Evolutionary conservation across 1,139 yeast species (phyloP).

Genomic region (Geotrichum restrictum): DNA sequence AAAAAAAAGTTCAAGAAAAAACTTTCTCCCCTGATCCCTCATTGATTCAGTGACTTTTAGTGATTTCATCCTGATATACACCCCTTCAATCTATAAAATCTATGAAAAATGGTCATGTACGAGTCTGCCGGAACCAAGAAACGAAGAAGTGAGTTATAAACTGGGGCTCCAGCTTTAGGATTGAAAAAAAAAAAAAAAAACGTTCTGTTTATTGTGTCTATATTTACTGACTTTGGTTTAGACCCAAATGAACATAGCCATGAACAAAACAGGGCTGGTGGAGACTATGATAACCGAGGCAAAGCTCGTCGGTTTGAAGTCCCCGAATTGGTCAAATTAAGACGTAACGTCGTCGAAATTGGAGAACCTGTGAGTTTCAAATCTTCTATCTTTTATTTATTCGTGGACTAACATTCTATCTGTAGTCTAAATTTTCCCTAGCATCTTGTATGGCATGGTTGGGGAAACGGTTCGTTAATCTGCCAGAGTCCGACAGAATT

Average conservation of each 20-base stretch:
- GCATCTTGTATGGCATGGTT: conserved; percentile 48
- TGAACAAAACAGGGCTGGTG: neutral
- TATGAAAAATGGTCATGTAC: neutral
- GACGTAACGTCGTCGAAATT: conserved; percentile 30
- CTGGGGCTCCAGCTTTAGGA: neutral
- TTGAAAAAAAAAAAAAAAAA: neutral
- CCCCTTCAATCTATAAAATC: too few species aligned
- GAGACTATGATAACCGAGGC: conserved; percentile 9
- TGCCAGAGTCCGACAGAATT: conserved; percentile 51
- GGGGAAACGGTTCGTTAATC: conserved; percentile 49
- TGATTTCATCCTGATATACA: too few species aligned
- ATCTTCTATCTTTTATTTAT: too few species aligned
- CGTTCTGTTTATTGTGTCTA: too few species aligned
- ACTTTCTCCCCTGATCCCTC: too few species aligned
- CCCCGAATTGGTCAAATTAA: conserved; percentile 16
- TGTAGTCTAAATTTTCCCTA: conserved; percentile 27
- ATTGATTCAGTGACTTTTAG: too few species aligned
- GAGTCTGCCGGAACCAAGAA: conserved; percentile 6
- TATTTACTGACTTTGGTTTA: neutral
- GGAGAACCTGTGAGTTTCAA: conserved; percentile 32
- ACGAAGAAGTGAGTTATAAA: conserved; percentile 5
- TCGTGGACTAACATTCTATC: neutral
- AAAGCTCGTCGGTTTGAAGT: conserved; percentile 16
- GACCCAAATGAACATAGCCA: conserved; percentile 2
- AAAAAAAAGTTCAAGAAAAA: too few species aligned